Conservation (phyloP, 2,329 filamentous ascomycete species). For the Diaporthe vaccinii region DNA sequence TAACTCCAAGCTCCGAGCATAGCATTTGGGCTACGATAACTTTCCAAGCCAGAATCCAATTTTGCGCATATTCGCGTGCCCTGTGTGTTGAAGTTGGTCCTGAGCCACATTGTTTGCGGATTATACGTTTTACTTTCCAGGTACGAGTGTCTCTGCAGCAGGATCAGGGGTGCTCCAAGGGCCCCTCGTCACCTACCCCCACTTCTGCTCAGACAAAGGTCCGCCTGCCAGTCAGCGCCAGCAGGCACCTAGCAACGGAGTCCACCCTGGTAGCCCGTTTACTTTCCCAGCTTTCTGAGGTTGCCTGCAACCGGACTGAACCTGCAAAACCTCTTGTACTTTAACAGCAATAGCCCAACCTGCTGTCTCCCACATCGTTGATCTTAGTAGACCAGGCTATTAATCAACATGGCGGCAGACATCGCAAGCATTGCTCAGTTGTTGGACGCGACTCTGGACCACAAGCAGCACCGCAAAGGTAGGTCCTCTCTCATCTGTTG, state of each 20-base stretch:
- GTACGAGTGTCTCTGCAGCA: background rate
- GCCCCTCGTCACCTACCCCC: slow-evolving; percentile 26
- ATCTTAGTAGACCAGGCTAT: slow-evolving; percentile 22
- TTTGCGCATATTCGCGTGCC: background rate
- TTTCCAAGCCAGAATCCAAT: background rate
- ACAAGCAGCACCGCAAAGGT: slow-evolving; percentile 91
- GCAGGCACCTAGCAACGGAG: slow-evolving; percentile 37
- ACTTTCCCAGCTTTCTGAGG: slow-evolving; percentile 30
- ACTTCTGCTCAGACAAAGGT: slow-evolving; percentile 2
- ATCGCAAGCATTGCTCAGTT: slow-evolving; percentile 80
- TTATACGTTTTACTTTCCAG: background rate
- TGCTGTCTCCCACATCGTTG: slow-evolving; percentile 31
- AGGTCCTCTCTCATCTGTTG: slow-evolving; percentile 41
- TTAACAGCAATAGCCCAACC: slow-evolving; percentile 23
- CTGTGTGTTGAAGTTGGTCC: background rate
- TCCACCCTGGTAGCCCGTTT: slow-evolving; percentile 36
- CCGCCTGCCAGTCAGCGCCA: slow-evolving; percentile 16
- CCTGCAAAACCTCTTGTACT: slow-evolving; percentile 12
- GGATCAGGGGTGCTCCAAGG: slow-evolving; percentile 25
- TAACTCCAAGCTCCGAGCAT: background rate
- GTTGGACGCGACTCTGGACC: slow-evolving; percentile 91
- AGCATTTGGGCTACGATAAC: background rate
- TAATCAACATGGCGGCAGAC: slow-evolving; percentile 67
- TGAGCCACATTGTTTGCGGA: background rate
- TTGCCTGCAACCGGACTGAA: background rate